A percentile compares a stretch with the other conserved stretches of the same genome.
phyloP scores from a whole-genome alignment of 345 rosid genomes.

The Brassica nigra region DNA sequence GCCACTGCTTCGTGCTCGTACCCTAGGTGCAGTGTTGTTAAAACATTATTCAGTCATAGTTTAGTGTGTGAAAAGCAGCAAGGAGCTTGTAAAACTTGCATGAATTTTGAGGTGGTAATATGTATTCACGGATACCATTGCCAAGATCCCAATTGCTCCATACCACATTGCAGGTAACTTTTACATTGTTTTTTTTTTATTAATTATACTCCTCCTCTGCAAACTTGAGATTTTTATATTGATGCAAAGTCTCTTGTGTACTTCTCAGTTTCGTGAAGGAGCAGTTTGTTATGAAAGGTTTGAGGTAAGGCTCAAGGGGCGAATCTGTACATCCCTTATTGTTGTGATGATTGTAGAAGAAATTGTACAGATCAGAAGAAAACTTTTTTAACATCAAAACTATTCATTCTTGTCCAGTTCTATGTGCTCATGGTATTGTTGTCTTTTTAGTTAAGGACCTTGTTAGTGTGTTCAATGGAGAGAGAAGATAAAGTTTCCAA shows the following conservation, averaged over 20 bases:
- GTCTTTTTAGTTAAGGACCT: not conserved
- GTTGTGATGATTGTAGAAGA: not conserved
- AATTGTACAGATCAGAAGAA: not conserved
- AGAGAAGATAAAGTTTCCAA: not conserved
- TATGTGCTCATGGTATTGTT: not conserved
- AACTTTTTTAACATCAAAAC: not conserved
- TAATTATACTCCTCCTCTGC: not conserved
- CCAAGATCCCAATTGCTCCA: slow-evolving; percentile 35
- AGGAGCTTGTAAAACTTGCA: slow-evolving; percentile 41
- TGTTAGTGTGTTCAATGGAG: too few relatives aligned
- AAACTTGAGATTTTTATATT: not conserved
- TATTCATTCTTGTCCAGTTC: not conserved
- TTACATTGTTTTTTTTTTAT: not conserved
- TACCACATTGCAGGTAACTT: slow-evolving; percentile 55
- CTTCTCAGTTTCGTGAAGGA: slow-evolving; percentile 1
- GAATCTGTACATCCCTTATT: slow-evolving; percentile 15
- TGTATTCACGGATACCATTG: slow-evolving; percentile 44
- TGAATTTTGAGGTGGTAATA: slow-evolving; percentile 31
- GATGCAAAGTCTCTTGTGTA: slow-evolving; percentile 23
- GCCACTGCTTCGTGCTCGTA: slow-evolving; percentile 36
- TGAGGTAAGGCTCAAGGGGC: not conserved
- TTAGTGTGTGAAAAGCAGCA: slow-evolving; percentile 32
- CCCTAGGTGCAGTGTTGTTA: slow-evolving; percentile 43
- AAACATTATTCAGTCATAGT: slow-evolving; percentile 43
- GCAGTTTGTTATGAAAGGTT: not conserved